Evolutionary conservation across 179 eudicot species (phyloP).

Genomic region (Silene noctiflora): DNA sequence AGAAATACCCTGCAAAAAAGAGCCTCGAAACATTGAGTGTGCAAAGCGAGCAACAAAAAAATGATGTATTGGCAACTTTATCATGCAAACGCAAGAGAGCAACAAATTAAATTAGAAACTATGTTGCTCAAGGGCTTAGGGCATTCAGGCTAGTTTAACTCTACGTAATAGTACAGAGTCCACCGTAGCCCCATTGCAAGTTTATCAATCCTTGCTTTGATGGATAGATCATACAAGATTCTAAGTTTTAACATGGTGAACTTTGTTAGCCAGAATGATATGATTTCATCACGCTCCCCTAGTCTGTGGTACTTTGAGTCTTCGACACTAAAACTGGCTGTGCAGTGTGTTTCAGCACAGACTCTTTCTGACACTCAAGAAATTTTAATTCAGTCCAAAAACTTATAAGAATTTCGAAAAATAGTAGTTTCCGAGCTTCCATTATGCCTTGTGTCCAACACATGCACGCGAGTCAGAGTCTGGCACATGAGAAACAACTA

Average conservation of each 20-base stretch:
- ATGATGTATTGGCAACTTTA: background rate
- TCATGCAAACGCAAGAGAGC: background rate
- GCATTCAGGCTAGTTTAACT: background rate
- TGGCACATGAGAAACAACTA: background rate
- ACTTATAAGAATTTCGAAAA: too few species aligned
- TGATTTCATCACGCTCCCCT: background rate
- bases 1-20: constrained; percentile 73
- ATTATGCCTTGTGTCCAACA: background rate
- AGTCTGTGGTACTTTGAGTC: background rate
- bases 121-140: background rate
- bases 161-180: background rate
- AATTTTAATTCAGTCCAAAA: too few species aligned
- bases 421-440: too few species aligned
- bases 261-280: background rate
- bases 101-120: background rate
- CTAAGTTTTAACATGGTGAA: background rate
- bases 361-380: background rate
- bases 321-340: background rate
- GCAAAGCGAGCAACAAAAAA: background rate
- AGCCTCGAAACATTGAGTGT: background rate
- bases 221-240: background rate
- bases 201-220: background rate
- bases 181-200: background rate
- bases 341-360: background rate
- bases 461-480: too few species aligned